phyloP scores from a whole-genome alignment of 352 stramenopile genomes.

The Phytophthora parvispora region DNA sequence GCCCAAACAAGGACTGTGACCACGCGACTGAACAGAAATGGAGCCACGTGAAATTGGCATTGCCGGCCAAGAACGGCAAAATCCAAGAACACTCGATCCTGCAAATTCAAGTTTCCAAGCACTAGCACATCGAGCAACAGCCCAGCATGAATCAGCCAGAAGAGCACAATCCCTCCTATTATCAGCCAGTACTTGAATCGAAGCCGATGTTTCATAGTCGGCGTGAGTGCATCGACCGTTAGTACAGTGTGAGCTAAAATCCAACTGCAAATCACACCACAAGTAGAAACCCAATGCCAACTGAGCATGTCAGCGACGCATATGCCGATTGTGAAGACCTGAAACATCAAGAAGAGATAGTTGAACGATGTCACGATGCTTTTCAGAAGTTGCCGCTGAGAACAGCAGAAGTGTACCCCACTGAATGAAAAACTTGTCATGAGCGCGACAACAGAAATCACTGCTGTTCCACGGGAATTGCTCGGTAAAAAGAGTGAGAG shows the following conservation, averaged over 20 bases:
- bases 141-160: neutral
- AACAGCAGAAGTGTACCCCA: neutral
- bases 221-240: neutral
- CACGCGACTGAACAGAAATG: neutral
- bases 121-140: neutral
- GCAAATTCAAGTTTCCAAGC: neutral
- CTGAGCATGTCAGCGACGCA: neutral
- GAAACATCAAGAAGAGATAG: neutral
- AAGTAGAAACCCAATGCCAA: neutral
- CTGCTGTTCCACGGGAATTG: neutral
- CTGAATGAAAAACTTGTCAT: neutral
- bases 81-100: neutral
- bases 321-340: neutral
- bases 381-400: neutral
- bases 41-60: neutral
- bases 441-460: neutral
- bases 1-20: neutral
- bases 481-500: constrained; percentile 1
- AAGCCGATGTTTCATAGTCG: neutral
- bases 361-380: neutral
- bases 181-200: constrained; percentile 1
- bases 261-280: neutral
- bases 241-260: neutral
- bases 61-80: neutral
- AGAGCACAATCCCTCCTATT: neutral